Base-by-base conservation (phyloP, 768 basidiomycete genomes). In the Imleria badia region DNA sequence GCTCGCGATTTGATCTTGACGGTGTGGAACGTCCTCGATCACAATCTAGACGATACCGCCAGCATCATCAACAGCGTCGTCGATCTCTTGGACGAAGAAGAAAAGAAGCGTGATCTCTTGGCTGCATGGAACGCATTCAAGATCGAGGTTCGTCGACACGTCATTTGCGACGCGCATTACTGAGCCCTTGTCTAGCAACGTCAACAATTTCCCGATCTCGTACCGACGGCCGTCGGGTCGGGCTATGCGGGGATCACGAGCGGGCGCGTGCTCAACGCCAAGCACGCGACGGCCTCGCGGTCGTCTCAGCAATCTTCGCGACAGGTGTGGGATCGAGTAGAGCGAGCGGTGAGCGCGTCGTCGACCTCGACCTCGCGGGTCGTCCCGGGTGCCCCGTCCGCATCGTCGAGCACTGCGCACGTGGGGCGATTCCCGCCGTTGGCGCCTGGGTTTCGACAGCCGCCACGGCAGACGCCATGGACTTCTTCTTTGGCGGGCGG, bases 1-100 rank as follows among this genome's bases (percentile, higher is more conserved):
- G 89, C 94, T 3, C 78, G 85, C 5, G 96, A 96, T 69, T 77
- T 98, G 58, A 86, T 98, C 47, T 86, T 86, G 38, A 95, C 91
- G 0, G 76, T 95, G n/a, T 96, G 86, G 86, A 90, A 86, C 65
- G 78, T 89, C 34, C 72, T 89, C 12, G 85, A 87, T 51, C 70
- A 77, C 15, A 75, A 84, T 56, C 68, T 89, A 20, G 93, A 97
- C 48, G 78, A 83, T 30, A 89, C 91, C 0, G 86, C 85, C 0
- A 84, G 87, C 56, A 80, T 91, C 33, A 76, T 93, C 41, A 88
- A 86, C 55, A 75, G 81, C 3, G 76, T 91, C 33, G 83, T 94
- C 6, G 92, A 92, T 59, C 71, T 92, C 6, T 66, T 96, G 9
- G 89, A 91, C 3, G 91, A 91, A 35, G 85, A 86, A 45, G 91